Evolutionary conservation across 129 eudicot genomes (phyloP).

Genomic region (Tanacetum coccineum): DNA sequence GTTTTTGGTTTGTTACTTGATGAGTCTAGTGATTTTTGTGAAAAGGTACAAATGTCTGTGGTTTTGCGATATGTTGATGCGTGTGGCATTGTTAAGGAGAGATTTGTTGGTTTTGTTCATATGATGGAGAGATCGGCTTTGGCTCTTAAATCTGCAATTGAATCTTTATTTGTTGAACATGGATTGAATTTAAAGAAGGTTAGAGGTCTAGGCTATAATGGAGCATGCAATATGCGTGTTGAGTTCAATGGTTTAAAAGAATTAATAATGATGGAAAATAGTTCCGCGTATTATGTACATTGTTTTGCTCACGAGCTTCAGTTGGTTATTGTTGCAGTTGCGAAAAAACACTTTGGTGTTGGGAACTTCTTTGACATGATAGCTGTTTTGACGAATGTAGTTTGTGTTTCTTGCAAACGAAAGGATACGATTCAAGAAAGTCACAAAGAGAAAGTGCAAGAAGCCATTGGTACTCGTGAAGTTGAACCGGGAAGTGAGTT

Average conservation of each 20-base stretch:
- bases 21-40: constrained; percentile 7
- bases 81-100: constrained; percentile 19
- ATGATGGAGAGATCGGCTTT: constrained; percentile 9
- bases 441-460: constrained; percentile 5
- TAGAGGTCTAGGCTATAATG: constrained; percentile 19
- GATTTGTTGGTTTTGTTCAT: constrained; percentile 13
- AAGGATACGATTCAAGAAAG: constrained; percentile 7
- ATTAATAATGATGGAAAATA: not conserved
- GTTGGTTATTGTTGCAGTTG: constrained; percentile 4
- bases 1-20: constrained; percentile 12
- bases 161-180: constrained; percentile 14
- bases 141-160: constrained; percentile 15
- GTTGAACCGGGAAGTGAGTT: constrained; percentile 1
- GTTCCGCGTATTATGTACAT: constrained; percentile 10
- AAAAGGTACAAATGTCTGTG: constrained; percentile 7
- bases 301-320: constrained; percentile 19
- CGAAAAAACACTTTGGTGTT: constrained; percentile 2
- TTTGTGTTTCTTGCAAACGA: constrained; percentile 11
- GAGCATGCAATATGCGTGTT: constrained; percentile 9
- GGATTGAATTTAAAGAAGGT: constrained; percentile 10
- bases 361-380: constrained; percentile 6
- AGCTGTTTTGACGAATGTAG: not conserved
- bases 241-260: constrained; percentile 17
- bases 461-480: constrained; percentile 3
- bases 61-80: constrained; percentile 21